Evolutionary conservation across 2,329 filamentous ascomycete species (phyloP).

Genomic region (Coccinonectria pachysandricola): DNA sequence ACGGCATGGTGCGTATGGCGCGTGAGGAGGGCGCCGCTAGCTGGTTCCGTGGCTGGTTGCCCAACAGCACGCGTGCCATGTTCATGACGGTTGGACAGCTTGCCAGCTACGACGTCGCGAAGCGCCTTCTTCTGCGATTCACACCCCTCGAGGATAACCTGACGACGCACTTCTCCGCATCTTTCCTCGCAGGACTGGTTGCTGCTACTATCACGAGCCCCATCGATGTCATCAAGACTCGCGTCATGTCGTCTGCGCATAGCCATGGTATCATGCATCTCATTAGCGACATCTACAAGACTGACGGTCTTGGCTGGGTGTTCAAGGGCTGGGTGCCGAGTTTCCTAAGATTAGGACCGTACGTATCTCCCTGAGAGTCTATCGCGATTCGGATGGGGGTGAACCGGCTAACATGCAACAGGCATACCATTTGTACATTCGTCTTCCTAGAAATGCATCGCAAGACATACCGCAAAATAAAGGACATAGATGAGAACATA

Average conservation of each 20-base stretch:
- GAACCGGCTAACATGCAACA: conserved; percentile 16
- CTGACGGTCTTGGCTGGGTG: conserved; percentile 71
- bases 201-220: conserved; percentile 79
- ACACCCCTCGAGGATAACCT: conserved; percentile 60
- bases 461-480: conserved; percentile 55
- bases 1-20: conserved; percentile 81
- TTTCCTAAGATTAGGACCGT: conserved; percentile 55
- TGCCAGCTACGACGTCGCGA: conserved; percentile 77
- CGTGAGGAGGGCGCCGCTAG: conserved; percentile 66
- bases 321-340: conserved; percentile 86
- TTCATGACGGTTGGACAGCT: conserved; percentile 82
- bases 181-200: conserved; percentile 68
- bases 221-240: conserved; percentile 82
- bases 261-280: conserved; percentile 44
- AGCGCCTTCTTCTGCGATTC: conserved; percentile 54
- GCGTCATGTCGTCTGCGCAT: conserved; percentile 62
- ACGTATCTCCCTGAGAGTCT: conserved; percentile 27
- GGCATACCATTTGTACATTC: conserved; percentile 80
- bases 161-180: conserved; percentile 69
- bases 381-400: too few species aligned
- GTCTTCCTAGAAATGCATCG: conserved; percentile 81
- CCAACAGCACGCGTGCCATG: conserved; percentile 71
- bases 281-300: conserved; percentile 55
- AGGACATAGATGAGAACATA: conserved; percentile 24
- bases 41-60: conserved; percentile 77